Evolutionary conservation across 352 stramenopile species (phyloP).

Genomic region (Phytophthora cactorum): DNA sequence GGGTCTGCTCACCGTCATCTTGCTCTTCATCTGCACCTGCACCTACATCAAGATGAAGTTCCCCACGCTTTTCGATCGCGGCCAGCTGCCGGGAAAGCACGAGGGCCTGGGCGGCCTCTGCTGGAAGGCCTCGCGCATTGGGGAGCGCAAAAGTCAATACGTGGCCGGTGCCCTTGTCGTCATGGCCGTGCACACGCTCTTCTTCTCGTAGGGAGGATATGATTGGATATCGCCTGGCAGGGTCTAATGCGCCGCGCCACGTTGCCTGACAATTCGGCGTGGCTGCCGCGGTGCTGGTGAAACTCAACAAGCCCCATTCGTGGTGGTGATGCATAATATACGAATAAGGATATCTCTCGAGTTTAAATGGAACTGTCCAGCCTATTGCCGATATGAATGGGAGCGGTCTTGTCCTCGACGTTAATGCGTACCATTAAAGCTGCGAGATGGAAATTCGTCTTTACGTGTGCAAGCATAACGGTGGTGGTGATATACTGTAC

Average conservation of each 20-base stretch:
- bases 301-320: no score
- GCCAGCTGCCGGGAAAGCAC: conserved; percentile 82
- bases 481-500: no score
- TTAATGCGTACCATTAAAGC: no score
- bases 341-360: no score
- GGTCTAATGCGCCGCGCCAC: not conserved
- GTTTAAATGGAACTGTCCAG: no score
- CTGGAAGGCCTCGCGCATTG: conserved; percentile 93
- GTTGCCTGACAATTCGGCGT: not conserved
- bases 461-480: not conserved
- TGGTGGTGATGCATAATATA: no score
- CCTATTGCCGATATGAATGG: no score
- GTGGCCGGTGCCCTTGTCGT: conserved; percentile 81
- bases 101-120: conserved; percentile 89
- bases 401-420: no score
- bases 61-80: conserved; percentile 94
- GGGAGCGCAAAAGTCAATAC: conserved; percentile 92
- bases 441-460: no score
- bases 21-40: conserved; percentile 98
- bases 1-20: conserved; percentile 95
- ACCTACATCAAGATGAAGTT: conserved; percentile 97
- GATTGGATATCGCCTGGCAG: not conserved
- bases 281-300: not conserved
- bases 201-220: conserved; percentile 64
- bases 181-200: conserved; percentile 94